Percentiles rank a stretch among this genome's conserved stretches.
phyloP scores from a whole-genome alignment of 2,329 filamentous ascomycete species.

The Sclerotinia glacialis region DNA sequence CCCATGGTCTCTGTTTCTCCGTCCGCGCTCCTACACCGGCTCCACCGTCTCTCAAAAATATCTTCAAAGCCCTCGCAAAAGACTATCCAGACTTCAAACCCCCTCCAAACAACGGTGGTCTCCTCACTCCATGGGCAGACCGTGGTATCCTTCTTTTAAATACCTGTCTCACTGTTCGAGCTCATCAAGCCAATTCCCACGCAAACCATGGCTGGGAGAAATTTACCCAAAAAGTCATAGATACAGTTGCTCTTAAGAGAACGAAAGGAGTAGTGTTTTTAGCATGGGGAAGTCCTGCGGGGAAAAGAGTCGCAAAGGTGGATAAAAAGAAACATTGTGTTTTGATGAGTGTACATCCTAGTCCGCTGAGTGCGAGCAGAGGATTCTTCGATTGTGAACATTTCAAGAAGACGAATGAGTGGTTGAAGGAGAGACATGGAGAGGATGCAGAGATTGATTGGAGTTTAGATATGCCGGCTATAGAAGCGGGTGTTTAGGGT shows the following conservation, averaged over 20 bases:
- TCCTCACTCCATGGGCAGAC: constrained; percentile 91
- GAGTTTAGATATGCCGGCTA: constrained; percentile 50
- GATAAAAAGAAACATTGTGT: constrained; percentile 75
- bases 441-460: constrained; percentile 81
- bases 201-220: constrained; percentile 85
- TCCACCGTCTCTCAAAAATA: constrained; percentile 88
- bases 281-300: constrained; percentile 87
- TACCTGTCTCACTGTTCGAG: constrained; percentile 89
- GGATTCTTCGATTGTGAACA: constrained; percentile 85
- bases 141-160: constrained; percentile 91
- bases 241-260: constrained; percentile 75
- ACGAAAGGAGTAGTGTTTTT: constrained; percentile 86
- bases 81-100: constrained; percentile 79
- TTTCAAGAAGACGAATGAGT: constrained; percentile 79
- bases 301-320: constrained; percentile 72
- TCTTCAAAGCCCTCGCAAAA: constrained; percentile 82
- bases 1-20: constrained; percentile 93
- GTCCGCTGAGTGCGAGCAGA: constrained; percentile 77
- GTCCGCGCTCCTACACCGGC: constrained; percentile 85
- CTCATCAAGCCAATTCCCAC: constrained; percentile 84
- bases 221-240: constrained; percentile 89
- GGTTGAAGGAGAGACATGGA: constrained; percentile 77
- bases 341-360: constrained; percentile 84
- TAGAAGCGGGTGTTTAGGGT: constrained; percentile 5
- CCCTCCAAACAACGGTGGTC: constrained; percentile 74